Evolutionary conservation across 2,329 filamentous ascomycete species (phyloP), one percentile per base, ranked within the genome.

Genomic region (Chaetomiaceae sp.): DNA sequence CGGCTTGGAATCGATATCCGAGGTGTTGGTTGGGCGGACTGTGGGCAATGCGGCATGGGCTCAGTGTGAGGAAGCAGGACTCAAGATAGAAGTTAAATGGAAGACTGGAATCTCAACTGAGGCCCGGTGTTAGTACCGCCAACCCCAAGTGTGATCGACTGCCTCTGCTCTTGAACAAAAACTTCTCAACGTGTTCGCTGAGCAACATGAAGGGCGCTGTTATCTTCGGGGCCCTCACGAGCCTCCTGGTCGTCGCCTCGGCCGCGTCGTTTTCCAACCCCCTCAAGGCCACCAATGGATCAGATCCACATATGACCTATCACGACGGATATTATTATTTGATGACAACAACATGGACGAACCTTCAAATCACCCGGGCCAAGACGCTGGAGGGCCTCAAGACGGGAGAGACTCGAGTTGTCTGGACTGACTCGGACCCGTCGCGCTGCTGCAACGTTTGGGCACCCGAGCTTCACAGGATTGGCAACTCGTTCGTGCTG

Each of bases 301-400:
- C 47, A 2, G 54, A 56, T 37, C 54, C 54, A 22, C 42, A 50
- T 19, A 54, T 82, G 6, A 73, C 75, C 1, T 81, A 74, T 50
- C 71, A 70, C 0, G 75, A 72, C 11, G 79, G 78, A 0, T 81
- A 77, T 59, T 83, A 82, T 65, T 82, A 82, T 57, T 68, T 83
- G 25, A 73, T 80, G 59, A 77, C 77, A 0, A 82, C 79, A 0
- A 77, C 77, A 23, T 83, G 77, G 78, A 75, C 68, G 1, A 70
- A 83, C 56, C 68, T 84, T 12, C 70, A 79, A 57, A 72, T 84
- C n/a, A 74, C 77, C 0, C 71, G 78, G 1, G 73, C 81, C 0
- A 77, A 68, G 9, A 83, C 79, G 0, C 66, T 84, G 5, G 73
- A 75, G 29, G 79, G 78, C 0, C 65, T 84, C n/a, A 80, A 81